Conservation (phyloP, 805 yeast genomes). For the Nakazawaea sp. region DNA sequence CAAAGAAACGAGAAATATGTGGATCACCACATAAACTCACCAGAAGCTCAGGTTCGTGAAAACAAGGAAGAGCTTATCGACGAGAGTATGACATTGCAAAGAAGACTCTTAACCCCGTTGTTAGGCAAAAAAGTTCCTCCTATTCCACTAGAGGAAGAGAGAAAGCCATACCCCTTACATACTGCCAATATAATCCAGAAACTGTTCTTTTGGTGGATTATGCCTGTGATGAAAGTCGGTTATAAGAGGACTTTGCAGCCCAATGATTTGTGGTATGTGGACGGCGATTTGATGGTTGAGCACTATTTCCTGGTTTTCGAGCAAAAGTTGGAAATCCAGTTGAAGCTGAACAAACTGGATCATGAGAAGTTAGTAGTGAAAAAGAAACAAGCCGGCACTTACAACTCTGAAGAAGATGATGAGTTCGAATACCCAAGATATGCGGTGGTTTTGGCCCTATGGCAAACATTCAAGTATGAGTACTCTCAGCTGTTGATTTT, state of each 20-base stretch:
- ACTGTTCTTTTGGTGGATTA: slow-evolving; percentile 59
- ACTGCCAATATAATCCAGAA: slow-evolving; percentile 33
- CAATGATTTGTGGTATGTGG: slow-evolving; percentile 49
- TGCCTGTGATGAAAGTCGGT: slow-evolving; percentile 58
- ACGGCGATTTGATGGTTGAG: slow-evolving; percentile 35
- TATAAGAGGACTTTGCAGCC: slow-evolving; percentile 66
- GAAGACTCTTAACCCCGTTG: slow-evolving; percentile 26
- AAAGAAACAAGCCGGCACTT: slow-evolving; percentile 23
- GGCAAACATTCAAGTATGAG: slow-evolving; percentile 32
- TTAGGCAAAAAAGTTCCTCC: slow-evolving; percentile 39
- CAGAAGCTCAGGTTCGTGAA: too few species aligned
- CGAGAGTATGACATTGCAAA: slow-evolving; percentile 15
- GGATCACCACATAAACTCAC: too few species aligned
- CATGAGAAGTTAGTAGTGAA: slow-evolving; percentile 23
- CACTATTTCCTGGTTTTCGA: slow-evolving; percentile 28
- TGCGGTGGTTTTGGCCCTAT: slow-evolving; percentile 34
- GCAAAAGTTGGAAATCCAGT: slow-evolving; percentile 22
- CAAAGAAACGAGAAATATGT: too few species aligned
- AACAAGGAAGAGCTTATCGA: not conserved
- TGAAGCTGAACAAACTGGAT: slow-evolving; percentile 18
- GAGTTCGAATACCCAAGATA: slow-evolving; percentile 32
- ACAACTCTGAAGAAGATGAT: slow-evolving; percentile 26
- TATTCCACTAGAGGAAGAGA: slow-evolving; percentile 43
- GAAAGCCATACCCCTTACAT: slow-evolving; percentile 37
- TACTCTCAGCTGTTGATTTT: slow-evolving; percentile 32